Percentiles rank a stretch among this genome's conserved stretches.
phyloP scores from a whole-genome alignment of 345 rosid genomes.

The Lagerstroemia speciosa region DNA sequence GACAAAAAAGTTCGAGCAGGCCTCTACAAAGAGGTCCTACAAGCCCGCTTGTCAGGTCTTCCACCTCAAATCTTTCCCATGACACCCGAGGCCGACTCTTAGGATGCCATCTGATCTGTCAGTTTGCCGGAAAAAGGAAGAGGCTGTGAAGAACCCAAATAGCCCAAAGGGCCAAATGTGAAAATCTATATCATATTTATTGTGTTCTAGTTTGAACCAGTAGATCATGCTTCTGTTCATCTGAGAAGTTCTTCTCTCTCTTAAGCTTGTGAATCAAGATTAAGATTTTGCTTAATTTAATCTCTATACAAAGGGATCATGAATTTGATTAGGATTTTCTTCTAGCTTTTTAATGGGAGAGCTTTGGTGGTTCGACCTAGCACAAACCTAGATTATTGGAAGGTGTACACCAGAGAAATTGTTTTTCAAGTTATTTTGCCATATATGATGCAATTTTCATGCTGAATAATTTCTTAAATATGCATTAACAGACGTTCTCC shows the following conservation, averaged over 20 bases:
- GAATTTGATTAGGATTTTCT: neutral
- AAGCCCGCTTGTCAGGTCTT: conserved; percentile 78
- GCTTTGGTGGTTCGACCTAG: no score
- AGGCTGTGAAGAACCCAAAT: neutral
- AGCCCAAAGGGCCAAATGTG: conserved; percentile 7
- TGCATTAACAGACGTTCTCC: no score
- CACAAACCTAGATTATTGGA: no score
- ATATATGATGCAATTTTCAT: no score
- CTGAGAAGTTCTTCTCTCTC: neutral
- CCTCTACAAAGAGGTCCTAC: conserved; percentile 45
- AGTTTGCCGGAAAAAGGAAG: neutral
- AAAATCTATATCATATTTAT: neutral
- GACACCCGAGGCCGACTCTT: conserved; percentile 12
- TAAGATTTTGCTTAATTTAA: neutral
- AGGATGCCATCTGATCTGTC: neutral
- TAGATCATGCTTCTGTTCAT: neutral
- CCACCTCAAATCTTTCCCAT: conserved; percentile 53
- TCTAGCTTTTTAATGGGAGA: no score
- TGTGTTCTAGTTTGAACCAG: neutral
- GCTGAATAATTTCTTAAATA: no score
- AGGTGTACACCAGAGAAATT: no score
- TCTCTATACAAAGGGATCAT: neutral
- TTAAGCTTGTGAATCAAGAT: neutral
- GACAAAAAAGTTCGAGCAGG: conserved; percentile 71
- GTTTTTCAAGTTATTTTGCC: no score